Evolutionary conservation across 2,329 filamentous ascomycete genomes (phyloP).

Genomic region (Phialophora chinensis): DNA sequence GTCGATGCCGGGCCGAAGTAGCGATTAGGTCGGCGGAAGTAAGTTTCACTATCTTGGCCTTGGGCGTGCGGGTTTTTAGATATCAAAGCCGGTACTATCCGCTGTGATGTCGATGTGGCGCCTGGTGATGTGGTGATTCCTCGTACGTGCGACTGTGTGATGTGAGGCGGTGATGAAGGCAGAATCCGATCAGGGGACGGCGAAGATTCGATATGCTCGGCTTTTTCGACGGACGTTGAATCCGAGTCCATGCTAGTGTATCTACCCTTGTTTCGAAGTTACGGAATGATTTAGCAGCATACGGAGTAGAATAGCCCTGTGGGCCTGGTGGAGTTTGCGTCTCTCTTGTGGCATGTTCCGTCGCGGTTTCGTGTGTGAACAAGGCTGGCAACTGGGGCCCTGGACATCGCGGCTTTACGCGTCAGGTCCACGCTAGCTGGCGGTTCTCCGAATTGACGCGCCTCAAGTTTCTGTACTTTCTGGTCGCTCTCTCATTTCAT

Average conservation of each 20-base stretch:
- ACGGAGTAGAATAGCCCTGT: not conserved
- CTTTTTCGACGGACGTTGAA: slow-evolving; percentile 18
- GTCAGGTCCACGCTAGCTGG: slow-evolving; percentile 7
- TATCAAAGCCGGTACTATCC: slow-evolving; percentile 17
- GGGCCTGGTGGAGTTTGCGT: not conserved
- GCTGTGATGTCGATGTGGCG: not conserved
- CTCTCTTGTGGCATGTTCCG: not conserved
- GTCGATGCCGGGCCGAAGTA: slow-evolving; percentile 71
- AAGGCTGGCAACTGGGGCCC: slow-evolving; percentile 6
- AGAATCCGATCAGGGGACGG: slow-evolving; percentile 6
- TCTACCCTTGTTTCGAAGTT: too few species aligned
- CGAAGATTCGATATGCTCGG: slow-evolving; percentile 1
- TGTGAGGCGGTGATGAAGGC: slow-evolving; percentile 17
- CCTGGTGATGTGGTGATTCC: not conserved
- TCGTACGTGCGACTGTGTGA: not conserved
- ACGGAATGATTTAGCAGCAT: not conserved
- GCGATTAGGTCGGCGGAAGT: slow-evolving; percentile 66
- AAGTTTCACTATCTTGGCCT: slow-evolving; percentile 29
- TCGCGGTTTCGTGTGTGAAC: not conserved
- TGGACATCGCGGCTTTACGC: slow-evolving; percentile 6
- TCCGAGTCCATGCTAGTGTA: slow-evolving; percentile 25
- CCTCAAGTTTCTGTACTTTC: not conserved
- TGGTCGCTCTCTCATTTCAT: not conserved
- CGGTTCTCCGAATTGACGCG: slow-evolving; percentile 1
- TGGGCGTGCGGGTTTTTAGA: slow-evolving; percentile 18